Evolutionary conservation across 116 monocot species (phyloP), one percentile per base, ranked within the genome.

Genomic region (Thalassia testudinum): DNA sequence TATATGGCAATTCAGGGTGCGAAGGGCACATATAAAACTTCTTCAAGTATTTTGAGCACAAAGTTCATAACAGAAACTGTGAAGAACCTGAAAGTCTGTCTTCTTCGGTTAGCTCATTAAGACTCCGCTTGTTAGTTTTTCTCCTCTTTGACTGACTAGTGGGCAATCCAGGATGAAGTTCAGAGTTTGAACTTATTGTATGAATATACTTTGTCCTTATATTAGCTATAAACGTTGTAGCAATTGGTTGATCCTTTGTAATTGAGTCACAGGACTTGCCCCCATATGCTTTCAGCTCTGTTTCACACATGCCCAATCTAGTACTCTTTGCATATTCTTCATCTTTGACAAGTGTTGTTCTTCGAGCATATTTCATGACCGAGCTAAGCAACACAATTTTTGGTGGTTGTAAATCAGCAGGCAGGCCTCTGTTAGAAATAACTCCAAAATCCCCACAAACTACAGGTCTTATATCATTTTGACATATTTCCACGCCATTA

Each of bases 391-490:
- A 58, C 75, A 81, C 60, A 42, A 86, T 69, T 60, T 78, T 81
- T 22, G 64, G 56, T 62, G 68, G 75, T 63, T 75, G 81, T n/a
- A 43, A 55, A 27, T 56, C 26, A 69, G 47, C 65, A 54, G 53
- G 47, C 23, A 56, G 37, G 28, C 44, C 51, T 19, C 74, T 72
- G 60, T 49, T 63, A 7, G 67, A 70, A 62, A 85, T 80, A 23
- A 85, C 60, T 43, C 80, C 74, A 19, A 54, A 77, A 61, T 64
- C 75, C 37, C 84, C 84, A 59, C 72, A 76, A 4, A 79, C 84
- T 47, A 85, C 54, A 66, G 78, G 81, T 43, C 52, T 81, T 21
- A 27, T 47, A 27, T 64, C 78, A 54, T 57, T 61, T 16, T 27
- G n/a, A 23, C 11, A 34, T 24, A 29, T 34, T 59, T 40, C 61